Base-by-base conservation (phyloP, 2,329 filamentous ascomycete genomes). In the Dothideomycetes sp. region DNA sequence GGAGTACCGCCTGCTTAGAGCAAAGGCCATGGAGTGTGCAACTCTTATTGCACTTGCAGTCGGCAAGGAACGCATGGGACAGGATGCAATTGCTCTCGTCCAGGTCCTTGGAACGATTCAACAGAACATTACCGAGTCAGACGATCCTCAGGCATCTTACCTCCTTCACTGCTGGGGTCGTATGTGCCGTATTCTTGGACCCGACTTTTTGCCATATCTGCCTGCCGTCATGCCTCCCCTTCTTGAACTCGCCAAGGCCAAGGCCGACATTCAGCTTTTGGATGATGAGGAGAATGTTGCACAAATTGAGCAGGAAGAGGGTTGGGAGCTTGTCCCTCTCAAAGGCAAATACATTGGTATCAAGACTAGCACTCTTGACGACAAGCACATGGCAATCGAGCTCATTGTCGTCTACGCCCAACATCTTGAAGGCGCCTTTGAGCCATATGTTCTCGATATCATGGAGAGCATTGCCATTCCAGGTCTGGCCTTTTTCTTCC, bases 341-440 rank as follows among this genome's bases (percentile, higher is more conserved):
- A 94, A 94, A 65, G 91, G 91, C 49, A 96, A 96, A 69, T 85
- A 94, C 62, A 95, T 98, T 55, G 91, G 91, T 48, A 98, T 98
- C 66, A 87, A 88, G 66, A 98, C 91, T 5, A 94, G 86, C 59
- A 85, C 84, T 8, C 80, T 98, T 61, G 91, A 98, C 53, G 91
- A 98, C 65, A 98, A 98, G 70, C 88, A 96, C 62, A 95, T 94
- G 75, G 91, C 91, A n/a, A 96, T 98, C 48, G 91, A 98, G 64
- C 77, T 98, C 38, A 82, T 98, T 45, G 88, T 94, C 34, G 89
- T 98, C 46, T 98, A 98, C 56, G 89, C 91, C 2, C 87, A 95
- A 59, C 88, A 94, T 18, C 73, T 98, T n/a, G 86, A 95, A 58
- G 86, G 74, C 16, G 77, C 84, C 19, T 98, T 98, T 57, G 87